Conservation (phyloP, 1,139 yeast genomes). For the Neolecta irregularis region DNA sequence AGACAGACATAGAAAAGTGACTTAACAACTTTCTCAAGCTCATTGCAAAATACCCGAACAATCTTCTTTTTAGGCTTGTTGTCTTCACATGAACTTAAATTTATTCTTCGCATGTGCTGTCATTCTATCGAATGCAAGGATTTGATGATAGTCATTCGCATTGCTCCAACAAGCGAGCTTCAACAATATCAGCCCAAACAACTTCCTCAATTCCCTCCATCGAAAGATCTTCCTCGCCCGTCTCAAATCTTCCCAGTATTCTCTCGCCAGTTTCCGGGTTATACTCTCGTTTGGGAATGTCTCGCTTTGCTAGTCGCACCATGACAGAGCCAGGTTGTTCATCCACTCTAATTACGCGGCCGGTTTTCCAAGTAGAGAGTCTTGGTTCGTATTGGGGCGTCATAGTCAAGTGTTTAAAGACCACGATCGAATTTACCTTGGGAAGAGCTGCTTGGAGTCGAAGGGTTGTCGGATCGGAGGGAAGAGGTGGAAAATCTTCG, state of each 20-base stretch:
- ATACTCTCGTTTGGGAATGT: not conserved
- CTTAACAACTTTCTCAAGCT: too few relatives aligned
- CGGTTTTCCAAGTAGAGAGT: slow-evolving; percentile 1
- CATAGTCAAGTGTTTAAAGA: slow-evolving; percentile 2
- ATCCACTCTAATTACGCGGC: not conserved
- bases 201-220: too few relatives aligned
- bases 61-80: too few relatives aligned
- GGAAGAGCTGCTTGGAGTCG: not conserved
- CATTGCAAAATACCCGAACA: too few relatives aligned
- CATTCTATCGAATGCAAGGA: too few relatives aligned
- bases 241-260: slow-evolving; percentile 2
- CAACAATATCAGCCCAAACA: too few relatives aligned
- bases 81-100: too few relatives aligned
- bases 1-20: too few relatives aligned
- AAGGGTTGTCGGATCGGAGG: slow-evolving; percentile 1
- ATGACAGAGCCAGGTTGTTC: not conserved
- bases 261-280: slow-evolving; percentile 3
- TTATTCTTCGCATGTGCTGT: too few relatives aligned
- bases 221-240: too few relatives aligned
- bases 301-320: slow-evolving; percentile 1
- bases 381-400: slow-evolving; percentile 1
- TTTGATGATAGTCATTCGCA: too few relatives aligned
- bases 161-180: too few relatives aligned
- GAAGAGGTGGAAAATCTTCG: not conserved
- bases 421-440: slow-evolving; percentile 1